phyloP scores from a whole-genome alignment of 2,329 filamentous ascomycete genomes.

The Trichoderma semiorbis region DNA sequence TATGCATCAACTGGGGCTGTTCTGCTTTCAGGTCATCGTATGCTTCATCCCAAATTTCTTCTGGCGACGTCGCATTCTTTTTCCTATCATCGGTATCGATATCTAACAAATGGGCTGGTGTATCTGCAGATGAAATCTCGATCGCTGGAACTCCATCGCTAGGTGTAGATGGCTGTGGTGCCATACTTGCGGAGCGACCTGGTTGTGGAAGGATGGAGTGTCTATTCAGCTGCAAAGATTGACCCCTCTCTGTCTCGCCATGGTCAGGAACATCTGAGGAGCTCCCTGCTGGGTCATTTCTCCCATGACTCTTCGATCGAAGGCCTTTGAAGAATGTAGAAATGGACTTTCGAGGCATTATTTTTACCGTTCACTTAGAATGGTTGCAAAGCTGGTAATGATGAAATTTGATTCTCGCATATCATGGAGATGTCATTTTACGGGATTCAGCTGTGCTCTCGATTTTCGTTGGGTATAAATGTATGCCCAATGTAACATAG shows the following conservation, averaged over 20 bases:
- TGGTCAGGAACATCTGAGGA: background rate
- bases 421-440: background rate
- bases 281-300: background rate
- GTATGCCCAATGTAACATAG: background rate
- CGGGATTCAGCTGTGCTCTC: background rate
- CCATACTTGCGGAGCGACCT: background rate
- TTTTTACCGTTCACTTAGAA: background rate
- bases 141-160: fast-evolving
- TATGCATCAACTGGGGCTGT: background rate
- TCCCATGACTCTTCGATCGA: background rate
- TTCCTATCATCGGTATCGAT: background rate
- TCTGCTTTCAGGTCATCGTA: background rate
- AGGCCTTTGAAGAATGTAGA: background rate
- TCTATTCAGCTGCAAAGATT: background rate
- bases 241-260: background rate
- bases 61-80: background rate
- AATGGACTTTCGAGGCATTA: background rate
- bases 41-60: background rate
- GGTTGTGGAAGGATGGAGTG: background rate
- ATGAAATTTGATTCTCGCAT: background rate
- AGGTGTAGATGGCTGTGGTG: background rate
- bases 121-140: background rate
- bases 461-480: background rate
- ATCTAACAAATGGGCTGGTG: background rate
- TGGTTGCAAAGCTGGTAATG: background rate